Percentiles rank a stretch among this genome's conserved stretches.
phyloP scores from a whole-genome alignment of 2,329 filamentous ascomycete species.

The Colletotrichum sp. region DNA sequence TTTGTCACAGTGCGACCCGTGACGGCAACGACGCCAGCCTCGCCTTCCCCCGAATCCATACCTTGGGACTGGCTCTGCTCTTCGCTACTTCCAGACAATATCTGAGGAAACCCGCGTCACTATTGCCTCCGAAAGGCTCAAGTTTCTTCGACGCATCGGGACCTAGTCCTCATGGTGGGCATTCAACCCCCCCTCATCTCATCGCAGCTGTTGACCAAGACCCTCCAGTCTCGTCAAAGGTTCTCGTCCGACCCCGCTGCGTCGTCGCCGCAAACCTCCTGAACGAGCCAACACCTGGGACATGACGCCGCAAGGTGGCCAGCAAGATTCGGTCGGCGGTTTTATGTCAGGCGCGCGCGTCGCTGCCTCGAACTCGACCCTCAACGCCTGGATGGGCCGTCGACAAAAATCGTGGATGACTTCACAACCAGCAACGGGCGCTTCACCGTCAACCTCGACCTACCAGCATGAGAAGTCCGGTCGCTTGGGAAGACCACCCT shows the following conservation, averaged over 20 bases:
- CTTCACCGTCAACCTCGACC: background rate
- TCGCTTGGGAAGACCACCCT: background rate
- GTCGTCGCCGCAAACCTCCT: slow-evolving; percentile 3
- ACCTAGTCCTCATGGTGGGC: slow-evolving; percentile 18
- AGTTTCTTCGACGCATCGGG: background rate
- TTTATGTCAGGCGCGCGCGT: slow-evolving; percentile 29
- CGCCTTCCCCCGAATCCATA: background rate
- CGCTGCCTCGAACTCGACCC: slow-evolving; percentile 44
- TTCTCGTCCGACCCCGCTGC: slow-evolving; percentile 1
- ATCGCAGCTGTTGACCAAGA: background rate
- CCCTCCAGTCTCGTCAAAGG: slow-evolving; percentile 15
- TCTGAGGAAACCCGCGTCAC: background rate
- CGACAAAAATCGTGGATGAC: slow-evolving; percentile 37
- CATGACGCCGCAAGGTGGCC: background rate
- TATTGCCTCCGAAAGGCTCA: background rate
- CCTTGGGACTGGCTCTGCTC: background rate
- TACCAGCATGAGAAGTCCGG: background rate
- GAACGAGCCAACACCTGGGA: background rate
- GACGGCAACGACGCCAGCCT: background rate
- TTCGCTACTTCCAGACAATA: background rate
- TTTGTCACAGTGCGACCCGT: background rate
- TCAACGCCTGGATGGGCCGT: slow-evolving; percentile 41
- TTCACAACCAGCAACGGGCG: background rate
- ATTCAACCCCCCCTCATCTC: background rate
- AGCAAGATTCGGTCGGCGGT: background rate